phyloP scores from a whole-genome alignment of 495 filamentous ascomycete genomes.

The Penicillium cataractarum region DNA sequence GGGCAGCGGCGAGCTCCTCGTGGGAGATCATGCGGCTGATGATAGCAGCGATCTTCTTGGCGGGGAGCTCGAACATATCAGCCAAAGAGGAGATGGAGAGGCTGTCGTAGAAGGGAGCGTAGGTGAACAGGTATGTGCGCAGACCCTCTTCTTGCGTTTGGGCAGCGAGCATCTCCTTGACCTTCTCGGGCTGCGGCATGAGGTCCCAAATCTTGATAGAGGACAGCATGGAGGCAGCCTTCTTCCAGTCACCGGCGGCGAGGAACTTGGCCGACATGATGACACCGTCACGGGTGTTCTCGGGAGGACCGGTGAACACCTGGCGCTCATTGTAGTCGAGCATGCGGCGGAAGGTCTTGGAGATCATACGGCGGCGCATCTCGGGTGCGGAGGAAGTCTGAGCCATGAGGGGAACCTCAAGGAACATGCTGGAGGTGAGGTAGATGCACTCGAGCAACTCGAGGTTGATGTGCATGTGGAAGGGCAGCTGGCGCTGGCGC shows the following conservation, averaged over 20 bases:
- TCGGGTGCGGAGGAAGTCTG: constrained; percentile 96
- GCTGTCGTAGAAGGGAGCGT: constrained; percentile 98
- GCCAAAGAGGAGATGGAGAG: constrained; percentile 82
- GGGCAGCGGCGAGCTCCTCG: constrained; percentile 92
- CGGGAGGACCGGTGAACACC: constrained; percentile 96
- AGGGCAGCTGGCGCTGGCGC: constrained; percentile 92
- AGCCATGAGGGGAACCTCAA: constrained; percentile 95
- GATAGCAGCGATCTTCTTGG: constrained; percentile 88
- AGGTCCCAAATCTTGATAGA: constrained; percentile 99
- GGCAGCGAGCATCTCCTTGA: constrained; percentile 94
- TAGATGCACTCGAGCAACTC: constrained; percentile 98
- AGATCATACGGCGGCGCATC: constrained; percentile 96
- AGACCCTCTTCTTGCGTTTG: constrained; percentile 99
- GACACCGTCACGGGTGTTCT: constrained; percentile 98
- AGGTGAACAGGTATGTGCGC: constrained; percentile 98
- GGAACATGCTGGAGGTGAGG: constrained; percentile 96
- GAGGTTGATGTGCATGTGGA: constrained; percentile 99
- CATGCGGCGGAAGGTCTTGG: constrained; percentile 99
- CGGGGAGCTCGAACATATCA: constrained; percentile 91
- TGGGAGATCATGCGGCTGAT: constrained; percentile 99
- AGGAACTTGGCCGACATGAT: constrained; percentile 98
- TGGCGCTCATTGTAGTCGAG: constrained; percentile 99
- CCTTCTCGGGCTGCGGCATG: constrained; percentile 81
- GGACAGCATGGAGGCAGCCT: constrained; percentile 86
- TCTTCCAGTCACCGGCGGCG: constrained; percentile 97